Percentiles rank a stretch among this genome's conserved stretches.
These are phyloP conservation scores for Vaccinium myrtillus DNA, from an alignment of 148 eudicot genomes.

Conservation along the genomic window DNA sequence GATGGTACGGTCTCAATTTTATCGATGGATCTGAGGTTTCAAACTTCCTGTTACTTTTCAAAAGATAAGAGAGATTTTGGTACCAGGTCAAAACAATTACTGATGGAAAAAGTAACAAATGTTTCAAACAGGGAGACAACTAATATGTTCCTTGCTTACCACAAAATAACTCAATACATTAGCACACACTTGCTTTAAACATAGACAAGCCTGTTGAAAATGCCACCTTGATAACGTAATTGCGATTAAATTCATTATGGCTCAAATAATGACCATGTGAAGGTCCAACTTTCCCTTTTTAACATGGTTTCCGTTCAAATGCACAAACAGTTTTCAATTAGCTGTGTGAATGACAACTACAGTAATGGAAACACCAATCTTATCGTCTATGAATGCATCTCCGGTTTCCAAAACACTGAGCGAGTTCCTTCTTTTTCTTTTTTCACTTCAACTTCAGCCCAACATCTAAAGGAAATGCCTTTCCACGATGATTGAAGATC, in stretches of 20 bases:
- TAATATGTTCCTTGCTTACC: background rate
- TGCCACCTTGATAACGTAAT: background rate
- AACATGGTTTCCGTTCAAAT: background rate
- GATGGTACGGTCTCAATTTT: background rate
- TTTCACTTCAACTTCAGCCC: slow-evolving; percentile 57
- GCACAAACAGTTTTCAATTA: background rate
- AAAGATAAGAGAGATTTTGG: background rate
- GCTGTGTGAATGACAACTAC: background rate
- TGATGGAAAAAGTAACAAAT: background rate
- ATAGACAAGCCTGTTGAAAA: background rate
- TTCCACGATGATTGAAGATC: slow-evolving; percentile 93
- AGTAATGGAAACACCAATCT: background rate
- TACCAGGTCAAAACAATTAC: background rate
- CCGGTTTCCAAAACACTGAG: background rate
- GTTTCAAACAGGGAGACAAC: background rate
- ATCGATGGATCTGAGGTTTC: background rate
- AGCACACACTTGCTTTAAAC: background rate
- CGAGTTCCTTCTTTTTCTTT: background rate
- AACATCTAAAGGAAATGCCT: slow-evolving; percentile 43
- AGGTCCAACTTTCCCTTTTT: background rate
- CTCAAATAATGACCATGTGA: background rate
- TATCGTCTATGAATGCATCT: background rate
- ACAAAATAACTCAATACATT: background rate
- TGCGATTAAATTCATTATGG: background rate
- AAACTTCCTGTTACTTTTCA: background rate